Conservation (phyloP, 2,329 filamentous ascomycete species). For the Annulohypoxylon truncatum region DNA sequence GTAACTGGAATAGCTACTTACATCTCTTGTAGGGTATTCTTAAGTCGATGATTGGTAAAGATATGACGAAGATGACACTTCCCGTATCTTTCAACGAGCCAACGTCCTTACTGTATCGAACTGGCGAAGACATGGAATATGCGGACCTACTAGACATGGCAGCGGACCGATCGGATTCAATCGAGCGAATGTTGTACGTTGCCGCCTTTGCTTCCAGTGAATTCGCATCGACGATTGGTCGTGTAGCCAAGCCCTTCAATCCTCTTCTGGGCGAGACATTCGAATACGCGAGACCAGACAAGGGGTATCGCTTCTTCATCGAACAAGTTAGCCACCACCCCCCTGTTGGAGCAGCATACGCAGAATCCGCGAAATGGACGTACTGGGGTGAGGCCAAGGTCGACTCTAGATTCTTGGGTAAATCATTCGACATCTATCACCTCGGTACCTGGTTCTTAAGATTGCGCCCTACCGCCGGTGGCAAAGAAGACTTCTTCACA, state of each 20-base stretch:
- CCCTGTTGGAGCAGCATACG: conserved; percentile 91
- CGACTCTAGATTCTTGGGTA: conserved; percentile 96
- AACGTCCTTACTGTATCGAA: conserved; percentile 92
- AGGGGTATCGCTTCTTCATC: conserved; percentile 97
- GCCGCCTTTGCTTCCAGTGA: conserved; percentile 96
- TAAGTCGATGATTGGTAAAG: conserved; percentile 99
- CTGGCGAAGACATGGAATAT: conserved; percentile 98
- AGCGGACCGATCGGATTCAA: conserved; percentile 84
- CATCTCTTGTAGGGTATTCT: conserved; percentile 77
- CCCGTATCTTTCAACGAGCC: conserved; percentile 99
- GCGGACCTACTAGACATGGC: conserved; percentile 90
- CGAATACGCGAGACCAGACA: conserved; percentile 94
- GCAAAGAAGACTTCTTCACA: conserved; percentile 88
- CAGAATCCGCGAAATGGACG: conserved; percentile 93
- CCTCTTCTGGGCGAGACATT: conserved; percentile 96
- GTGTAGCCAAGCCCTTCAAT: conserved; percentile 98
- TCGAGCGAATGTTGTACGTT: conserved; percentile 93
- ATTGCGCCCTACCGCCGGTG: conserved; percentile 79
- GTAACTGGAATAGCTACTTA: conserved; percentile 40
- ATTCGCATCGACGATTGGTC: conserved; percentile 95
- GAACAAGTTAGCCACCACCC: conserved; percentile 99
- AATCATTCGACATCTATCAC: conserved; percentile 96
- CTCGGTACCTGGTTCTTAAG: conserved; percentile 97
- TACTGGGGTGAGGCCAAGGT: conserved; percentile 97
- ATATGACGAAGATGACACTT: conserved; percentile 99